A percentile compares a stretch with the other conserved stretches of the same genome.
Evolutionary conservation across 2,329 filamentous ascomycete genomes (phyloP).

Genomic region (Fusarium illudens): DNA sequence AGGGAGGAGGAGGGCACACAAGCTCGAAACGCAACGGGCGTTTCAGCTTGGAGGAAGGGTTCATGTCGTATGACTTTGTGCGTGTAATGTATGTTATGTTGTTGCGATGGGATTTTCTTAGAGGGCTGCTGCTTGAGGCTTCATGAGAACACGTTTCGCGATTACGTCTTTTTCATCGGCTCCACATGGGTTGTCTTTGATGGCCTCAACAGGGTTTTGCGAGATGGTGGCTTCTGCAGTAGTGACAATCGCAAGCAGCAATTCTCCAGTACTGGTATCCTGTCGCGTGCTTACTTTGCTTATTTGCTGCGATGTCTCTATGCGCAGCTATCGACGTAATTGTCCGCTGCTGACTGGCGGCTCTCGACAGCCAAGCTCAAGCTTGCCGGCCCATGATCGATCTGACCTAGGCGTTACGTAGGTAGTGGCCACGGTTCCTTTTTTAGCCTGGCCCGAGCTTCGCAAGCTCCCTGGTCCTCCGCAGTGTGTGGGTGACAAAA

Average conservation of each 20-base stretch:
- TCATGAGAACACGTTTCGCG: conserved; percentile 42
- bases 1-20: conserved; percentile 26
- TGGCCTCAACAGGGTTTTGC: not conserved
- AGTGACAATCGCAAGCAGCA: conserved; percentile 20
- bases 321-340: conserved; percentile 9
- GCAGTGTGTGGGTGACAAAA: conserved; percentile 6
- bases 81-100: conserved; percentile 35
- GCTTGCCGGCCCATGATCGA: conserved; percentile 11
- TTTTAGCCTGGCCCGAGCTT: conserved; percentile 31
- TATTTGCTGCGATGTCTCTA: not conserved
- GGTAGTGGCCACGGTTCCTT: conserved; percentile 32
- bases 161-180: conserved; percentile 19
- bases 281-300: not conserved
- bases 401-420: conserved; percentile 4
- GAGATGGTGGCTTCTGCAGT: not conserved
- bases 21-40: conserved; percentile 20
- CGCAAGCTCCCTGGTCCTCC: conserved; percentile 2
- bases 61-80: conserved; percentile 31
- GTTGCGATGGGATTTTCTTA: conserved; percentile 38
- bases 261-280: not conserved
- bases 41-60: conserved; percentile 18
- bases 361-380: conserved; percentile 11
- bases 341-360: conserved; percentile 31
- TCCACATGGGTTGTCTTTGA: conserved; percentile 20
- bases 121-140: conserved; percentile 37